Conservation (phyloP, 306 rosid genomes). For the Prunus kanzakura region DNA sequence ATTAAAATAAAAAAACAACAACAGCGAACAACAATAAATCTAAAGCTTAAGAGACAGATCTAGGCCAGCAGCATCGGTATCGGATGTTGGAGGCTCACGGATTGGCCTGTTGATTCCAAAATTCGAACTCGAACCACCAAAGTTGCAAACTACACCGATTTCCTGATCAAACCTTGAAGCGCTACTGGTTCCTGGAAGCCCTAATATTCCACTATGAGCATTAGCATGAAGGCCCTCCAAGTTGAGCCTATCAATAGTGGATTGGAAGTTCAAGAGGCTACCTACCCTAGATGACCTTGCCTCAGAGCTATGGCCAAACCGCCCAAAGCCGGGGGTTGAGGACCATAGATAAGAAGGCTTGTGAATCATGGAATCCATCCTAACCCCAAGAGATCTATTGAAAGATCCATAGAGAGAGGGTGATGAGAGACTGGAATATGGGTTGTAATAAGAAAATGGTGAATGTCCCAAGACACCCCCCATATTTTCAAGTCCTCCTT, state of each 20-base stretch:
- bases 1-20: no score
- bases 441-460: conserved; percentile 27
- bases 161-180: conserved; percentile 3
- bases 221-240: conserved; percentile 15
- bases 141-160: background rate
- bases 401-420: conserved; percentile 31
- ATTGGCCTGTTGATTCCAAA: background rate
- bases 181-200: background rate
- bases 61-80: conserved; percentile 22
- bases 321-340: conserved; percentile 1
- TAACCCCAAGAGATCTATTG: conserved; percentile 41
- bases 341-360: conserved; percentile 36
- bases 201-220: background rate
- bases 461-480: conserved; percentile 19
- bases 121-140: conserved; percentile 2
- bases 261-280: background rate
- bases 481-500: conserved; percentile 26
- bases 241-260: conserved; percentile 14
- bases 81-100: background rate
- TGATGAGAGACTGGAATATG: conserved; percentile 28
- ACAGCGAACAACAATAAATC: background rate
- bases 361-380: conserved; percentile 57
- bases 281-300: background rate
- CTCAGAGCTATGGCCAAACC: background rate
- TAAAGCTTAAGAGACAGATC: conserved; percentile 56